Evolutionary conservation across 2,329 filamentous ascomycete genomes (phyloP), one percentile per base, ranked within the genome.

Genomic region (Lasiodiplodia sp.): DNA sequence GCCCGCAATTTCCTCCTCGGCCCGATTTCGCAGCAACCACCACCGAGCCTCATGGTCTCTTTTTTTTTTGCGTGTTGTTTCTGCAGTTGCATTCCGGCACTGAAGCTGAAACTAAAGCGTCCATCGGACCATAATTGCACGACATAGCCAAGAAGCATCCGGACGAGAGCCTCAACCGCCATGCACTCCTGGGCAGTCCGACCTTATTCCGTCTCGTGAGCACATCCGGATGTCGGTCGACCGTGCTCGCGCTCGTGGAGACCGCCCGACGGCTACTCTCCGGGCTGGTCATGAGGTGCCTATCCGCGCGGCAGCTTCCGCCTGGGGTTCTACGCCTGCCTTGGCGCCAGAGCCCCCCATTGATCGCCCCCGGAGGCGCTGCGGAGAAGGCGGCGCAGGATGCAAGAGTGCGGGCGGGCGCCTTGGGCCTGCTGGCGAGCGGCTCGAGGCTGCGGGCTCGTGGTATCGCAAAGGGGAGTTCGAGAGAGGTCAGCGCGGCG

Each of bases 1-100:
- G 28, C 31, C 53, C 53, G 28, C 53, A 31, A 57, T 51, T 47
- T 62, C 40, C 38, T 11, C 34, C 25, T n/a, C 60, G 60, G 60
- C 60, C 60, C 60, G 60, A 64, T 47, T 64, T 23, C 28, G 31
- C 47, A 23, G 4, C 28, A n/a, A 21, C 31, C n/a, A 16, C 38
- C 25, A 23, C 44, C 11, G 31, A 34, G 31, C 31, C 31, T 34
- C 31, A 34, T 34, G 31, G 7, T 10, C 8, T 34, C 10, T 34
- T 34, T 10, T 34, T 34, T 34, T 31, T 31, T n/a, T n/a, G n/a
- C n/a, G n/a, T n/a, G n/a, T n/a, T n/a, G 31, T 34, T 34, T 34
- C 31, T 8, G 8, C 31, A 34, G 10, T 28, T 34, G 31, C 31
- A 10, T 34, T 34, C 31, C 8, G 31, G 31, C 31, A 34, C 31